Evolutionary conservation across 1,139 yeast genomes (phyloP).

Genomic region (Saccharomyces hybrid): DNA sequence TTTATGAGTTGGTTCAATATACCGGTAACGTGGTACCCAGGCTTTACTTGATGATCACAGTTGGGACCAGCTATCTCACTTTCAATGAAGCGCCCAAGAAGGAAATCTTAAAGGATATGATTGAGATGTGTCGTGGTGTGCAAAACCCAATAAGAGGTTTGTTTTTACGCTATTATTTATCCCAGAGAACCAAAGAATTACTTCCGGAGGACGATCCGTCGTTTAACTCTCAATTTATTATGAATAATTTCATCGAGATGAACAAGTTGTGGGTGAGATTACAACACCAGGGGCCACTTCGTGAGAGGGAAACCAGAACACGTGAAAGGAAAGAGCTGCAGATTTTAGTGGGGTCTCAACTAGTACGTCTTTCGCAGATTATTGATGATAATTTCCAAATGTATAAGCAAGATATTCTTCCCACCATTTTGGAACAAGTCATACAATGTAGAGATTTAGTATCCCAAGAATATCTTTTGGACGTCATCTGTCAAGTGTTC

Average conservation of each 20-base stretch:
- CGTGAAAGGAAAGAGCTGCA: constrained; percentile 83
- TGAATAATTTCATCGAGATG: constrained; percentile 91
- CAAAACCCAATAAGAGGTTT: constrained; percentile 91
- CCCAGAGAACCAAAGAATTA: constrained; percentile 73
- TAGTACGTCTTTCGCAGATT: constrained; percentile 81
- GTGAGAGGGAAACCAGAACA: constrained; percentile 67
- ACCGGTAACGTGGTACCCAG: constrained; percentile 92
- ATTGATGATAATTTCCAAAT: constrained; percentile 55
- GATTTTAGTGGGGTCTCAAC: constrained; percentile 85
- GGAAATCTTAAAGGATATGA: constrained; percentile 91
- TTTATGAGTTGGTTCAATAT: constrained; percentile 91
- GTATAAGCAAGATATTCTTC: constrained; percentile 62
- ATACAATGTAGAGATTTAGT: constrained; percentile 86
- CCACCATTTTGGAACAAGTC: constrained; percentile 79
- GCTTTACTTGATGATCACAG: constrained; percentile 87
- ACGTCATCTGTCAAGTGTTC: constrained; percentile 86
- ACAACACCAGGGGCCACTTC: constrained; percentile 91
- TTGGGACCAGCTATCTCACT: constrained; percentile 83
- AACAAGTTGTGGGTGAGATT: constrained; percentile 94
- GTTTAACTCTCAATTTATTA: constrained; percentile 60
- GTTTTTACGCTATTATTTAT: constrained; percentile 77
- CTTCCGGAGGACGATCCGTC: constrained; percentile 37
- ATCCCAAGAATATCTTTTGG: constrained; percentile 86
- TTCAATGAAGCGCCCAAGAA: constrained; percentile 70
- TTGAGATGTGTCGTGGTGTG: constrained; percentile 97